Base-by-base conservation (phyloP, 805 yeast species). In the Schwanniomyces polymorphus region DNA sequence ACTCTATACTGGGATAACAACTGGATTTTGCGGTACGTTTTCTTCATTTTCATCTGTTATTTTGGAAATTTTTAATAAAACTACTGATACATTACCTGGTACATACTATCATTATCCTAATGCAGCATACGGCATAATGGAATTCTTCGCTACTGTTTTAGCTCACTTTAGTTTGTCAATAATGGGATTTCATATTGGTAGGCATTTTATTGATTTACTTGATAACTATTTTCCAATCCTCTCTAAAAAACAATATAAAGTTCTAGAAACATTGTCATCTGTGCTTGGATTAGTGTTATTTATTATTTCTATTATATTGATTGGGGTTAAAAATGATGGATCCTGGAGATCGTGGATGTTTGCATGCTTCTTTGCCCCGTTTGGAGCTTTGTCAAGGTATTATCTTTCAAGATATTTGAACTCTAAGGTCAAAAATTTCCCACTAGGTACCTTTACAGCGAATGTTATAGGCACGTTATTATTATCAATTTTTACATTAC, bases 1-100 rank as follows among this genome's bases (percentile, higher is more conserved):
- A 0, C 50, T 86, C 0, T 82, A 80, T 51, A 67, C 73, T 2
- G 90, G 88, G 0, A 51, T 88, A 7, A 80, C 91, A 0, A 81
- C 91, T 0, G 97, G 97, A 0, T 84, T 81, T 57, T 89, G 96
- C 65, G 97, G 97, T 0, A 75, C 90, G 0, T 70, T 85, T 35
- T 86, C 96, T 1, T 86, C 96, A 0, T 88, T 88, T 56, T 84
- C 96, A 2, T 70, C 90, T 0, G 67, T 84, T 48, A 68, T 86
- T 2, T 56, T 81, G 5, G 88, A 84, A 51, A 61, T 79, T 2
- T 83, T 84, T 54, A 59, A 71, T 18, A 65, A 68, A 47, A 68
- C 85, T 6, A 72, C 83, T 1, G 73, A 81, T 55, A 61, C 64
- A 1, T 50, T 54, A 6, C 48, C 74, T 4, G 65, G 65, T n/a